Evolutionary conservation across 1,284 basidiomycete species (phyloP), one percentile per base, ranked within the genome.

Genomic region (Veloboletus limbatus): DNA sequence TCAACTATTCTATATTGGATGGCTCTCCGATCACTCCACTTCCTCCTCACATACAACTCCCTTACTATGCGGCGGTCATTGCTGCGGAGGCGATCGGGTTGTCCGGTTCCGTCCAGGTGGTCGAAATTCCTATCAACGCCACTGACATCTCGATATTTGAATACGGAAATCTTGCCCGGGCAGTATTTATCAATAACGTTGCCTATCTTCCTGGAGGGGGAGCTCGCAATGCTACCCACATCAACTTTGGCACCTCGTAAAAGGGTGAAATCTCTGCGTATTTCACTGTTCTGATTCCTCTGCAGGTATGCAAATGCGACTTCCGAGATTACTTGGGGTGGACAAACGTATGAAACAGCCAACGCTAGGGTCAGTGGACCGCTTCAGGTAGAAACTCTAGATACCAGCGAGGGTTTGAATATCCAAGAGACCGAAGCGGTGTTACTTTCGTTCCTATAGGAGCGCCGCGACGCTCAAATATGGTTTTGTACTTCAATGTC

Each of bases 61-160:
- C 73, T 11, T 86, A 82, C 63, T 82, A 86, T 54, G 77, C 75
- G 2, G 77, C 77, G 10, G 72, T 87, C 48, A 70, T 76, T 40
- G 65, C 69, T 30, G 67, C 66, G 21, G 74, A 72, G 47, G 68
- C 71, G 22, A 69, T 76, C 30, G 74, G 77, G 18, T 51, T 53
- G 9, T 62, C 63, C 8, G 68, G 69, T n/a, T 46, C 49, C 6
- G 69, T 77, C 0, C 64, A 68, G 38, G 67, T 79, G 22, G 65
- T 72, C 16, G 83, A 89, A 60, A 65, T 89, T 14, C 39, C 51
- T 2, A 68, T 83, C 20, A 60, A 73, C 49, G 66, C 79, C 51
- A 49, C 70, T n/a, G 69, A 73, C 38, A 63, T 85, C 18, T 68
- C 81, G 1, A 76, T 81, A 44, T 86, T 73, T 59, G 79, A 82